A percentile compares a stretch with the other conserved stretches of the same genome.
Evolutionary conservation across 306 rosid species (phyloP).

Genomic region (Lathyrus sativus): DNA sequence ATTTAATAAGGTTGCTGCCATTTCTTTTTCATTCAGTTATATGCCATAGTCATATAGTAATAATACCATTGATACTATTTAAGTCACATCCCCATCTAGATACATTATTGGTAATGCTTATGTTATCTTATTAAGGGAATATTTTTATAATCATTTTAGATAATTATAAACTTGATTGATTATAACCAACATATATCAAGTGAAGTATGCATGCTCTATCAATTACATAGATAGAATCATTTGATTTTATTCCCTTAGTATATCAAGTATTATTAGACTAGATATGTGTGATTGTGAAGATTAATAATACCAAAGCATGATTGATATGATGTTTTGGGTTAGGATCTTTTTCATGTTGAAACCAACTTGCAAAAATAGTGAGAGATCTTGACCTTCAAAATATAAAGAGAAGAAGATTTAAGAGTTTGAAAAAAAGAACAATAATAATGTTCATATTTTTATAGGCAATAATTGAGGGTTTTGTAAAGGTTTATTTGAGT

Average conservation of each 20-base stretch:
- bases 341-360: neutral
- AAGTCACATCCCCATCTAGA: conserved; percentile 30
- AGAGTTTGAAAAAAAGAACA: neutral
- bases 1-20: no score
- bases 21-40: no score
- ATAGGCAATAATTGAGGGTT: conserved; percentile 38
- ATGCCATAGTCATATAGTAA: no score
- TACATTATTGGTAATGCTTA: conserved; percentile 37
- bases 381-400: conserved; percentile 1
- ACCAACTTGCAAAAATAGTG: neutral
- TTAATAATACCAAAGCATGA: neutral
- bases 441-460: neutral
- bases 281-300: neutral
- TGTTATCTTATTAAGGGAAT: conserved; percentile 42
- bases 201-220: conserved; percentile 5
- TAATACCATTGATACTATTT: no score
- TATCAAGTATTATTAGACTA: neutral
- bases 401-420: neutral
- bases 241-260: neutral
- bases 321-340: conserved; percentile 3
- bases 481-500: conserved; percentile 44
- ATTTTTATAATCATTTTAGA: conserved; percentile 30
- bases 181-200: conserved; percentile 27
- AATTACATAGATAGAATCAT: conserved; percentile 4
- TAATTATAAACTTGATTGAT: conserved; percentile 32